Base-by-base conservation (phyloP, 148 eudicot species). In the Rhododendron simsii region DNA sequence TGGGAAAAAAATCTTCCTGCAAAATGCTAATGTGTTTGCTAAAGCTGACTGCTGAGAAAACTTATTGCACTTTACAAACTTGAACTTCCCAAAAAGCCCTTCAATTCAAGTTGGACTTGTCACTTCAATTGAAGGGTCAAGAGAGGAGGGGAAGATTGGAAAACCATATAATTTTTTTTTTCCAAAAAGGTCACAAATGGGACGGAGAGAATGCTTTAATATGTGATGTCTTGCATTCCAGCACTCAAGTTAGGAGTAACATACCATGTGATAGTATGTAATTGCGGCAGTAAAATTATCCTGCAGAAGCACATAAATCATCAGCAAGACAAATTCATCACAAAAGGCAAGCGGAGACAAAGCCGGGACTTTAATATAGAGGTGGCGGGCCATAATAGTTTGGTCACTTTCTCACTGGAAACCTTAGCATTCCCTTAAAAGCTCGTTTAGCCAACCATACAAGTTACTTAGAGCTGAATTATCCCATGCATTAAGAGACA, bases 191-290 rank as follows among this genome's bases (percentile, higher is more conserved):
- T 28, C 75, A 69, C 30, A 12, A 3, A 69, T 69, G 35, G 37
- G 16, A 69, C 39, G 0, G 16, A 11, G 35, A 26, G 37, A 30
- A 30, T 69, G 75, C 30, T 69, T 57, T 30, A 69, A 28, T 57
- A 33, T 48, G 39, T 1, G 16, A 16, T 6, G 28, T 3, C 63
- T 21, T 57, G 21, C 26, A 53, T 65, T 9, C 53, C 37, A 20
- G 35, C 14, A 28, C 78, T 77, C n/a, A 71, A 76, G 50, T 8
- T 78, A 12, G 63, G 74, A 59, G 7, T 21, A 69, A 13, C 47
- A 51, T 91, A 96, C 99, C 30, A 30, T 95, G 93, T 97, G 99
- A 93, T 97, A 95, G 85, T 93, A 91, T 75, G 92, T 84, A 87
- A 94, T 91, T 39, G 99, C 99, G 33, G 90, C 90, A 41, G 92